Base-by-base conservation (phyloP, 495 filamentous ascomycete species). In the Copromyces sp. region DNA sequence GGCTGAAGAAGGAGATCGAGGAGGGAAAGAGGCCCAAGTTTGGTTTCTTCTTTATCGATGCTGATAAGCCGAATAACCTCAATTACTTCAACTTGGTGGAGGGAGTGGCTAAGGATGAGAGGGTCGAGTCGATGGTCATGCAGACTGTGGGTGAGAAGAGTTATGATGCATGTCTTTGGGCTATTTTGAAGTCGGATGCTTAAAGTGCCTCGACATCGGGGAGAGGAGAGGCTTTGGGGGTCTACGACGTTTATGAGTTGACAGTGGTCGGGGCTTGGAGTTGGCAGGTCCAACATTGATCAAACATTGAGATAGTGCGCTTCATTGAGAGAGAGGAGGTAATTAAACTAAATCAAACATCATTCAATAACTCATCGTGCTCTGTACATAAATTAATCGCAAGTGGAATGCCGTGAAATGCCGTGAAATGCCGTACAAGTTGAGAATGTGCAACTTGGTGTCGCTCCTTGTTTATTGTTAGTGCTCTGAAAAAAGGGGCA, bases 41-140 rank as follows among this genome's bases (percentile, higher is more conserved):
- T 73, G 85, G 84, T 61, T 83, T 88, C 70, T 75, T 85, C 1
- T 87, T 87, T 44, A 84, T 88, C 69, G 86, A 87, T 79, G 86
- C 86, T 9, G 84, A 83, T 39, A 84, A 81, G 79, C 76, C 74
- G n/a, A 82, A 86, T 70, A 83, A 86, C 71, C 83, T 77, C 76
- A 77, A 81, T 47, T 86, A 88, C 44, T 87, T 88, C 71, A 74
- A 84, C 24, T 75, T 86, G 9, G 82, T 87, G 24, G 86, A 84
- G 75, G 80, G 80, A 69, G 81, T 82, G 39, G 86, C 83, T 16
- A 81, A 76, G 74, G 82, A 86, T 73, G 41, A 75, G 9, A 78
- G 84, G 68, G 79, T 88, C 3, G 83, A 87, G 61, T 82, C 81
- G 35, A 81, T 81, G 40, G 79, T 88, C 3, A 73, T 88, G 71